phyloP scores from a whole-genome alignment of 768 basidiomycete species.

The Leccinum arenicola region DNA sequence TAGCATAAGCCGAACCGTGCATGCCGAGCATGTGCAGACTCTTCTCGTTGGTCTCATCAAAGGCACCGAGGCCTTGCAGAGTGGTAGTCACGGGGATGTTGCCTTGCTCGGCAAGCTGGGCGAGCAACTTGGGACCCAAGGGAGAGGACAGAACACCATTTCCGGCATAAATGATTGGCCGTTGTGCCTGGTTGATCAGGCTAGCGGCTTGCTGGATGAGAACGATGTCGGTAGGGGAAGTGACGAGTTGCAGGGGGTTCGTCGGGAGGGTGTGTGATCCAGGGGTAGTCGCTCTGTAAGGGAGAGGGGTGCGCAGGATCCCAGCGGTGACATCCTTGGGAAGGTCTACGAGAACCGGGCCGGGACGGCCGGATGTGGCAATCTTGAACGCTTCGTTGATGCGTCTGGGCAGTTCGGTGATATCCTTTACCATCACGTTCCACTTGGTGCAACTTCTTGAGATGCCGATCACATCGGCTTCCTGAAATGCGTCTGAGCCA shows the following conservation, averaged over 20 bases:
- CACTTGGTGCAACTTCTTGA: constrained; percentile 97
- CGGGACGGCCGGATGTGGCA: constrained; percentile 93
- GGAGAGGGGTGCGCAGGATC: constrained; percentile 80
- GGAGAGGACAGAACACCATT: constrained; percentile 84
- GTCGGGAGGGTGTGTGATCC: constrained; percentile 73
- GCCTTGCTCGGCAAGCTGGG: constrained; percentile 72
- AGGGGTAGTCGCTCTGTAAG: constrained; percentile 83
- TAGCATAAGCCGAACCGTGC: constrained; percentile 98
- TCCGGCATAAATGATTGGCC: constrained; percentile 91
- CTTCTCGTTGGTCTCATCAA: constrained; percentile 84
- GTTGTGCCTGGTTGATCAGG: constrained; percentile 89
- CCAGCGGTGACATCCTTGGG: constrained; percentile 99
- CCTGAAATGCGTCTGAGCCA: constrained; percentile 99
- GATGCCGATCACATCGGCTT: constrained; percentile 96
- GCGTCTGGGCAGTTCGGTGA: constrained; percentile 87
- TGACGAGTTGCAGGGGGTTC: constrained; percentile 62
- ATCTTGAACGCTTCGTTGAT: constrained; percentile 99
- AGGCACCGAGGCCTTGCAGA: constrained; percentile 92
- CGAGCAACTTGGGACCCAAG: constrained; percentile 78
- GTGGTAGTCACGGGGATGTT: constrained; percentile 98
- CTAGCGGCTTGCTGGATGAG: constrained; percentile 81
- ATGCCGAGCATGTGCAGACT: constrained; percentile 98
- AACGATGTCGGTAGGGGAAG: constrained; percentile 58
- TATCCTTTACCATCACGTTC: constrained; percentile 99
- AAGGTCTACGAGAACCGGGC: constrained; percentile 95